Evolutionary conservation across 2,329 filamentous ascomycete species (phyloP), one percentile per base, ranked within the genome.

Genomic region (Penicillium sp.): DNA sequence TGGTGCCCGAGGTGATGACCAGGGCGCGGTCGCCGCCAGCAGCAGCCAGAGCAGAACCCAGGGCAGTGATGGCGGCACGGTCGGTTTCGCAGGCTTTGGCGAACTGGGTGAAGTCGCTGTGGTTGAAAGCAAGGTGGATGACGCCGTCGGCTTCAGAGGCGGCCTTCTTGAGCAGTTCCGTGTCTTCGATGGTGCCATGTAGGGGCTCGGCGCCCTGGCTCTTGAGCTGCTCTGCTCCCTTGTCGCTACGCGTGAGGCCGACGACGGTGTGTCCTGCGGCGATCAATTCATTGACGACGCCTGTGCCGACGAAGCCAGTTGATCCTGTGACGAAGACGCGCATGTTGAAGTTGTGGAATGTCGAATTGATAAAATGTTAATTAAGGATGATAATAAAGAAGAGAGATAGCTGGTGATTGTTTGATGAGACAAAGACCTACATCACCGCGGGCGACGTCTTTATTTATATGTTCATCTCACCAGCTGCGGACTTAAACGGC

Each of bases 291-390:
- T 16, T 47, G 30, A 55, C 47, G n/a, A 55, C 53, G 9, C 46
- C 28, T 33, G 42, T 38, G 9, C 53, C 53, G 47, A 55, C 42
- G 18, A 49, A 50, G 24, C 53, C 53, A 12, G 53, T 38, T 14
- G 46, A 33, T 16, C 53, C 53, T 18, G 53, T 55, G 47, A 55
- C 28, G 9, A 55, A 55, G 24, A 55, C 46, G 18, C 46, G 47
- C 53, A 55, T 55, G 14, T 33, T 55, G 47, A 8, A 35, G 9
- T 11, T 9, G 24, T 40, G 14, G 14, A 24, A 16, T 42, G 14
- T 38, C 23, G 23, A 21, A 26, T 47, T n/a, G n/a, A n/a, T n/a
- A n/a, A n/a, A n/a, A n/a, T n/a, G n/a, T n/a, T n/a, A n/a, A n/a
- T n/a, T n/a, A n/a, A n/a, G n/a, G n/a, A n/a, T n/a, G n/a, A n/a